Evolutionary conservation across 768 basidiomycete genomes (phyloP).

Genomic region (Tricholoma matsutake): DNA sequence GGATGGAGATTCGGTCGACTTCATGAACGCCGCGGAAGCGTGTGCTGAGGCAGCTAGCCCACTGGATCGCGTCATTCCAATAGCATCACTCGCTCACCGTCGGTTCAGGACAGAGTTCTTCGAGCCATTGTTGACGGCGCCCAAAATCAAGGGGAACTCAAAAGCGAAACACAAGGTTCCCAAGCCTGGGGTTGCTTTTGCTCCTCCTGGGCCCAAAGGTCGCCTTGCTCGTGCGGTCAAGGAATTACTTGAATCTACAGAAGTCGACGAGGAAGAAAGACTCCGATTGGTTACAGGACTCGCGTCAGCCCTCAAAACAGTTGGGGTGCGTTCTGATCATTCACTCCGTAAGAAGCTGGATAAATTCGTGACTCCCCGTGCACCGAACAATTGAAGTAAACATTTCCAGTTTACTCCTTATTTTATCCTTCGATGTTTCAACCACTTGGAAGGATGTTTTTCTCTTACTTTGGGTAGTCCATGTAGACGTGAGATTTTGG

Average conservation of each 20-base stretch:
- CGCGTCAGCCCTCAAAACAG: slow-evolving; percentile 44
- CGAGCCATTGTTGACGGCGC: slow-evolving; percentile 63
- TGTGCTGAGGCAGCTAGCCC: slow-evolving; percentile 74
- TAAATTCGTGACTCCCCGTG: slow-evolving; percentile 41
- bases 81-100: slow-evolving; percentile 63
- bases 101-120: slow-evolving; percentile 71
- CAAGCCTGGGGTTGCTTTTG: slow-evolving; percentile 34
- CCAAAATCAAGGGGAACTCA: slow-evolving; percentile 57
- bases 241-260: slow-evolving; percentile 55
- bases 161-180: slow-evolving; percentile 52
- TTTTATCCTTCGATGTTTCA: neutral
- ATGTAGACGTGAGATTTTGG: neutral
- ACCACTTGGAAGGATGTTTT: neutral
- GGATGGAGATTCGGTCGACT: slow-evolving; percentile 46
- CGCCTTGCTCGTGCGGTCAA: slow-evolving; percentile 68
- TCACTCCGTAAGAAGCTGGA: slow-evolving; percentile 67
- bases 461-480: neutral
- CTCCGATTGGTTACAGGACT: slow-evolving; percentile 46
- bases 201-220: slow-evolving; percentile 54
- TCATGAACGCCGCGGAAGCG: slow-evolving; percentile 56
- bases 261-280: slow-evolving; percentile 44
- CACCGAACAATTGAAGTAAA: slow-evolving; percentile 5
- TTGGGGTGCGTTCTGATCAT: slow-evolving; percentile 62
- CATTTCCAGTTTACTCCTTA: neutral
- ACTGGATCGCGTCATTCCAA: slow-evolving; percentile 60